phyloP scores from a whole-genome alignment of 202 grass and related monocot genomes.

The Hordeum pubiflorum region DNA sequence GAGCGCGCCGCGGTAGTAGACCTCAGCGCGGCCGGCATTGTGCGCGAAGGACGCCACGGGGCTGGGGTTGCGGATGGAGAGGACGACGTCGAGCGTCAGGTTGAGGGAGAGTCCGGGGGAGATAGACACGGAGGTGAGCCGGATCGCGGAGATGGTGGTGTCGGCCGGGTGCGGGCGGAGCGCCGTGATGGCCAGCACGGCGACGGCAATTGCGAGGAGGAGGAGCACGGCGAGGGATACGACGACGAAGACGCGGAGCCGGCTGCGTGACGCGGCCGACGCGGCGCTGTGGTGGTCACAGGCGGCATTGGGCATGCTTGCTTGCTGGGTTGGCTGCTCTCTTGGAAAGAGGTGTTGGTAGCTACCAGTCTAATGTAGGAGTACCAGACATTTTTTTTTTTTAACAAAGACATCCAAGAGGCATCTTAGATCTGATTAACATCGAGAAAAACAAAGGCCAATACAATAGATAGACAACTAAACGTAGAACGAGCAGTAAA shows the following conservation, averaged over 20 bases:
- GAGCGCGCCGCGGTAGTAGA: conserved; percentile 23
- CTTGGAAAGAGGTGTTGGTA: background rate
- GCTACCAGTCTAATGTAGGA: background rate
- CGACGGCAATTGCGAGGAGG: background rate
- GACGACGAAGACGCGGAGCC: background rate
- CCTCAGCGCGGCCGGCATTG: background rate
- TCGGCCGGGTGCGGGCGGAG: background rate
- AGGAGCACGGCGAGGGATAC: background rate
- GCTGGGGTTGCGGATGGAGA: conserved; percentile 21
- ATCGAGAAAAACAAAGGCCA: no score
- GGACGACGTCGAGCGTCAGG: conserved; percentile 13
- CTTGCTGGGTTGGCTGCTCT: background rate
- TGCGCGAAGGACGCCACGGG: conserved; percentile 17
- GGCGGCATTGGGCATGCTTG: background rate
- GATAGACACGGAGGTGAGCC: conserved; percentile 2
- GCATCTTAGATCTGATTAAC: no score
- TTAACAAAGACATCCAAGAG: no score
- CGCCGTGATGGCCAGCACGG: background rate
- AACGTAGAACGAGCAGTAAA: no score
- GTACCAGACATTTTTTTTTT: no score
- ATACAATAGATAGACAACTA: no score
- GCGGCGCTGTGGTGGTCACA: background rate
- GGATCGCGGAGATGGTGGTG: background rate
- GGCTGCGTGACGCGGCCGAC: background rate
- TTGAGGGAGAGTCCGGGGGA: background rate